A percentile compares a stretch with the other conserved stretches of the same genome.
These are phyloP conservation scores for Saksenaea oblongispora DNA, from an alignment of 371 early-diverging fungal species.

Conservation along the genomic window DNA sequence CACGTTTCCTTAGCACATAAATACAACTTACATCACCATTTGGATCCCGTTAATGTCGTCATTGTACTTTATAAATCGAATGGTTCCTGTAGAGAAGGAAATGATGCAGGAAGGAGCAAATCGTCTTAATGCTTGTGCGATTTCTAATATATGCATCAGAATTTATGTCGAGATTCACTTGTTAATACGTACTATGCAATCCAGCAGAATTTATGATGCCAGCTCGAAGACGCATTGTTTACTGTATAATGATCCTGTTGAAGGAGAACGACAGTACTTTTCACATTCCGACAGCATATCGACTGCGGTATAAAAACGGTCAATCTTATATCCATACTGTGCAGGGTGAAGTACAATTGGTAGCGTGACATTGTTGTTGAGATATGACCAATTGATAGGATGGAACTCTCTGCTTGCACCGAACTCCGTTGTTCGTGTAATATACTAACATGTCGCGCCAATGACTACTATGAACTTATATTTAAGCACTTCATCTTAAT, in stretches of 20 bases:
- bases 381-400: no score
- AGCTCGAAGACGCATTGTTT: slow-evolving; percentile 5
- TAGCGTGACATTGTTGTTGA: no score
- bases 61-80: slow-evolving; percentile 50
- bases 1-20: not conserved
- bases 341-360: no score
- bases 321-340: no score
- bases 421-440: no score
- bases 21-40: slow-evolving; percentile 54
- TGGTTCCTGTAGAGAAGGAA: slow-evolving; percentile 36
- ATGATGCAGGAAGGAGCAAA: slow-evolving; percentile 44
- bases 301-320: no score
- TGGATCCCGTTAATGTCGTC: slow-evolving; percentile 47
- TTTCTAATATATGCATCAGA: slow-evolving; percentile 15
- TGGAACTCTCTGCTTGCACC: no score
- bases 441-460: no score
- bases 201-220: slow-evolving; percentile 4
- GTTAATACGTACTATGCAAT: not conserved
- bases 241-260: not conserved
- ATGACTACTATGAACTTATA: no score
- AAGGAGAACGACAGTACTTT: not conserved
- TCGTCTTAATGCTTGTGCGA: slow-evolving; percentile 43
- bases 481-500: no score
- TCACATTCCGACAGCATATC: not conserved
- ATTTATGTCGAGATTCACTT: not conserved